phyloP scores from a whole-genome alignment of 345 rosid species.

The Odontarrhena argentea region DNA sequence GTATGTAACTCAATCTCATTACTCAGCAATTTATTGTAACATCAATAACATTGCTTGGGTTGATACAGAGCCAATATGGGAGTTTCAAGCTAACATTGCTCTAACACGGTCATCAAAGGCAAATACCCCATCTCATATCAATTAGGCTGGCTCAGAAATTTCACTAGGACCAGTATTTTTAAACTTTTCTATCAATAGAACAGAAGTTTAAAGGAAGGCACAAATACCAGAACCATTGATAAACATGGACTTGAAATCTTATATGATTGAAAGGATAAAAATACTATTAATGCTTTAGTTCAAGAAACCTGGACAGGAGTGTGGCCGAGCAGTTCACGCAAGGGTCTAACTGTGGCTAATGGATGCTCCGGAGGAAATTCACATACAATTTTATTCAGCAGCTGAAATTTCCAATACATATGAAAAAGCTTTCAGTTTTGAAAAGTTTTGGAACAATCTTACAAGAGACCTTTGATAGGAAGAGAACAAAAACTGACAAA shows the following conservation, averaged over 20 bases:
- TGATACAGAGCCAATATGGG: neutral
- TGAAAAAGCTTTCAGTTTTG: neutral
- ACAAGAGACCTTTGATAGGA: conserved; percentile 1
- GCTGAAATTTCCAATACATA: conserved; percentile 46
- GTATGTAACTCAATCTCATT: conserved; percentile 31
- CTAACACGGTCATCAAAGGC: neutral
- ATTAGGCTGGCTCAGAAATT: conserved; percentile 1
- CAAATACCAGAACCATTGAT: conserved; percentile 1
- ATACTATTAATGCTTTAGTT: conserved; percentile 1
- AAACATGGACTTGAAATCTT: neutral
- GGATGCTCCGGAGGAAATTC: conserved; percentile 99
- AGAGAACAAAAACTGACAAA: neutral
- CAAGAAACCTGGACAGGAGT: conserved; percentile 83
- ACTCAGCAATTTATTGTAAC: neutral
- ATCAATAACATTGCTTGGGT: neutral
- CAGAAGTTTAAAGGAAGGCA: conserved; percentile 1
- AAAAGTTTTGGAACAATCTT: conserved; percentile 8
- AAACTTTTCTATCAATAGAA: conserved; percentile 1
- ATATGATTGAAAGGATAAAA: neutral
- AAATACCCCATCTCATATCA: neutral
- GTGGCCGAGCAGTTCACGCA: conserved; percentile 94
- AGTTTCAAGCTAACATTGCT: conserved; percentile 6
- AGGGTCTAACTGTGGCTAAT: conserved; percentile 73
- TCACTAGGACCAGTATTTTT: conserved; percentile 2
- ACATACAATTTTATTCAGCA: conserved; percentile 93